Evolutionary conservation across 495 filamentous ascomycete species (phyloP), one percentile per base, ranked within the genome.

Genomic region (Daldinia vernicosa): DNA sequence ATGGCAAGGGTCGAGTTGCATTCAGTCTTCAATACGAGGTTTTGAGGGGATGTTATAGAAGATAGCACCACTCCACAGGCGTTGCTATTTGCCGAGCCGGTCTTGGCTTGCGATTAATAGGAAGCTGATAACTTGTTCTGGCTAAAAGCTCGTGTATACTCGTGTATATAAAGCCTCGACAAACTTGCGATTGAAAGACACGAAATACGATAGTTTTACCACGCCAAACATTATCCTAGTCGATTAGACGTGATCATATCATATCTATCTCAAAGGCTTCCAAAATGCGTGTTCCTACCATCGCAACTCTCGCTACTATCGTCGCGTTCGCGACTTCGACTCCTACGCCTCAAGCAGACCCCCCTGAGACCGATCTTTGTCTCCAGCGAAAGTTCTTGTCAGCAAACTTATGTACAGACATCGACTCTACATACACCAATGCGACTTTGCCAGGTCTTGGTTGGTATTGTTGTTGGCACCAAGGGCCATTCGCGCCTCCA

Each of bases 401-500:
- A 3, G 62, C 70, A 2, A 1, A 22, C 0, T 32, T 54, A 27
- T 73, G 70, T 61, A 6, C 19, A 3, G 66, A 73, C 12, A 53
- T 73, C 30, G 66, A 73, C 57, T 0, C 70, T 35, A 47, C 66
- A n/a, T 73, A 69, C 37, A 66, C 45, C 19, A 73, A 73, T 39
- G 70, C 6, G 45, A 73, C 70, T 19, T 43, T 73, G n/a, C 57
- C 70, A 9, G 43, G 6, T 5, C 12, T 50, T 12, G 70, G 70
- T 27, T 73, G 70, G 70, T 73, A 69, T 37, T 73, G 70, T 43
- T 73, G 70, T 56, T 73, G 70, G 70, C 56, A 59, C 33, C 70
- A 73, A n/a, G 70, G 61, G 9, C 70, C 70, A 0, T 70, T 70
- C n/a, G 30, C 43, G 0, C 70, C 70, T 12, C 70, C 70, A 8